Evolutionary conservation across 2,329 filamentous ascomycete genomes (phyloP).

Genomic region (Aspergillus latus): DNA sequence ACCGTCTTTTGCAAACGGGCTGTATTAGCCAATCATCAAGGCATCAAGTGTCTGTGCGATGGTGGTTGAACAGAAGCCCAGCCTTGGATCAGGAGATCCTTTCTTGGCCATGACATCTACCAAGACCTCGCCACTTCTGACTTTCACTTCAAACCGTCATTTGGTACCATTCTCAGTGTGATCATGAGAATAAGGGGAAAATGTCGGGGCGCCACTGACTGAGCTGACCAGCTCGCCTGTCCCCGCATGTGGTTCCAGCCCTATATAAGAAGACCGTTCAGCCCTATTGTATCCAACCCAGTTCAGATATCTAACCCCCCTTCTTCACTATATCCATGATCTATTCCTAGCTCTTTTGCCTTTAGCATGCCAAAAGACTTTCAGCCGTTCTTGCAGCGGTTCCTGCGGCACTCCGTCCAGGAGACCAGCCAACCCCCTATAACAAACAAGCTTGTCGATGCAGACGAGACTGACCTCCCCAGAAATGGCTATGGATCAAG

Average conservation of each 20-base stretch:
- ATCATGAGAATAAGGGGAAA: not conserved
- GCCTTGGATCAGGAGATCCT: not conserved
- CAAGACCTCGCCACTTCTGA: not conserved
- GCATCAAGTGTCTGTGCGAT: not conserved
- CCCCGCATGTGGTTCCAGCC: not conserved
- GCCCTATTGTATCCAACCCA: not conserved
- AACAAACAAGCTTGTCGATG: not conserved
- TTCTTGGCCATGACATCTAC: not conserved
- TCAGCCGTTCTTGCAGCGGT: slow-evolving; percentile 2
- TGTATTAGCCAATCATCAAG: not conserved
- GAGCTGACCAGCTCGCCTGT: not conserved
- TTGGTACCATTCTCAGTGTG: not conserved
- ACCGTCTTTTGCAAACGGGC: not conserved
- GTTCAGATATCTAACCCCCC: not conserved
- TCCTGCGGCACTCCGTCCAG: not conserved
- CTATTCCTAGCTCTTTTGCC: not conserved
- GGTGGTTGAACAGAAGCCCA: not conserved
- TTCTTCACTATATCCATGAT: no score
- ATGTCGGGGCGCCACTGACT: not conserved
- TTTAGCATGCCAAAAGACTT: not conserved
- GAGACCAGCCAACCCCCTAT: not conserved
- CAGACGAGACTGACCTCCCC: not conserved
- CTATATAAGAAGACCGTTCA: not conserved
- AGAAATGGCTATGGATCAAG: not conserved
- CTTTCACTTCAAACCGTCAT: no score